Percentiles rank a stretch among this genome's conserved stretches.
phyloP scores from a whole-genome alignment of 148 eudicot species.

The Persicaria maculosa region DNA sequence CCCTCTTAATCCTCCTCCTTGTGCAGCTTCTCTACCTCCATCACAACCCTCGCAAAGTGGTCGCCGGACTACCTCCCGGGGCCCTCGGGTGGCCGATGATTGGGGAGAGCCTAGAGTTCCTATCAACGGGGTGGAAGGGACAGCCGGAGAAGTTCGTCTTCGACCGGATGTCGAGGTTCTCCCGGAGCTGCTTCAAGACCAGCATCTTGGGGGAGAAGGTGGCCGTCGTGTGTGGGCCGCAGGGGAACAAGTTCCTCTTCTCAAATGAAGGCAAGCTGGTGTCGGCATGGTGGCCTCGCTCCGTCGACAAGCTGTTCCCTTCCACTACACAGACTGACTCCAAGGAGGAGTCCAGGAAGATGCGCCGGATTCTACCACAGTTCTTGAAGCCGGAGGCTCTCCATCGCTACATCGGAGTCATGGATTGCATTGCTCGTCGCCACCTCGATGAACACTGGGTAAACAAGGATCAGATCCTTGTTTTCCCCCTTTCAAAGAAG shows the following conservation, averaged over 20 bases:
- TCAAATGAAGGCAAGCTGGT: slow-evolving; percentile 31
- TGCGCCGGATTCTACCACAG: slow-evolving; percentile 27
- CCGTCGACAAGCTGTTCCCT: slow-evolving; percentile 32
- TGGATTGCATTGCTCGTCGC: slow-evolving; percentile 22
- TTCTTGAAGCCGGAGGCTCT: slow-evolving; percentile 36
- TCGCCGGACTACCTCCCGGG: slow-evolving; percentile 24
- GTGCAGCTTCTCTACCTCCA: slow-evolving; percentile 17
- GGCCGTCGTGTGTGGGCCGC: slow-evolving; percentile 24
- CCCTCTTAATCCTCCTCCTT: slow-evolving; percentile 15
- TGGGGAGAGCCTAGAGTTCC: slow-evolving; percentile 26
- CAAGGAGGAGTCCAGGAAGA: slow-evolving; percentile 25
- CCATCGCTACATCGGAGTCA: slow-evolving; percentile 21
- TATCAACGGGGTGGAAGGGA: slow-evolving; percentile 35
- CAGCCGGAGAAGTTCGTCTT: slow-evolving; percentile 31
- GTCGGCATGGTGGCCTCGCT: slow-evolving; percentile 33
- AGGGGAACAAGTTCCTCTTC: slow-evolving; percentile 32
- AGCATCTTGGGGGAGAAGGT: slow-evolving; percentile 26
- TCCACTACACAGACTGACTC: slow-evolving; percentile 7
- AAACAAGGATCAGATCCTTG: slow-evolving; percentile 14
- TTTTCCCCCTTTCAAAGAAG: slow-evolving; percentile 21
- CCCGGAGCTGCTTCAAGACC: slow-evolving; percentile 23
- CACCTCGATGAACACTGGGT: slow-evolving; percentile 25
- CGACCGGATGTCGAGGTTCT: slow-evolving; percentile 25
- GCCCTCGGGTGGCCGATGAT: slow-evolving; percentile 28
- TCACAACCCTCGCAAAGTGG: too few relatives aligned